Evolutionary conservation across 495 filamentous ascomycete species (phyloP).

Genomic region (Durotheca rogersii): DNA sequence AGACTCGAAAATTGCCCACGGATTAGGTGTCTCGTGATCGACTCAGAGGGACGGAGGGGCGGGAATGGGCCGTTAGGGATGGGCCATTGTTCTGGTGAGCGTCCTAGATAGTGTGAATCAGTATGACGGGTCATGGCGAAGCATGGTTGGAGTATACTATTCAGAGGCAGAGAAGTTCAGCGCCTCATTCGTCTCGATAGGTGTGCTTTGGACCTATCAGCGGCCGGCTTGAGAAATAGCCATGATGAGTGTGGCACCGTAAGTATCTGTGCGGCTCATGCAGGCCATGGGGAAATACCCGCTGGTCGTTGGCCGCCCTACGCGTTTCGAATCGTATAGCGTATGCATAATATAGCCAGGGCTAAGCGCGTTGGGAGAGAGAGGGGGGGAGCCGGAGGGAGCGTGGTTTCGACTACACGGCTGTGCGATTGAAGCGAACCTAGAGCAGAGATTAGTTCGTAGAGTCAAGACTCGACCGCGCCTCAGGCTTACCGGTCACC

Average conservation of each 20-base stretch:
- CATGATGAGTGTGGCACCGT: too few relatives aligned
- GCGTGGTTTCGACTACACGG: constrained; percentile 12
- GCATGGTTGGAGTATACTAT: background rate
- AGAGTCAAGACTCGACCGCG: constrained; percentile 17
- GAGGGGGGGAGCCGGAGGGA: too few relatives aligned
- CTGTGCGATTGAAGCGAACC: too few relatives aligned
- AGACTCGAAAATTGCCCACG: constrained; percentile 20
- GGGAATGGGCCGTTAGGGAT: constrained; percentile 2
- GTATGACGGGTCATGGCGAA: background rate
- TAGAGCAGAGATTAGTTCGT: too few relatives aligned
- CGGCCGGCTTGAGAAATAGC: too few relatives aligned
- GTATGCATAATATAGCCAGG: constrained; percentile 18
- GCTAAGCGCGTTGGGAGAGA: constrained; percentile 21
- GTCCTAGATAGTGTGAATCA: constrained; percentile 2
- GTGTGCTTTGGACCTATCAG: too few relatives aligned
- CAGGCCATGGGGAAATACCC: background rate
- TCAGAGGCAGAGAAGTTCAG: constrained; percentile 2
- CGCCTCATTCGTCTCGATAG: too few relatives aligned
- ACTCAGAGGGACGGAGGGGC: constrained; percentile 1
- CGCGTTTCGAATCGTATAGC: constrained; percentile 14
- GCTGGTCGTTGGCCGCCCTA: constrained; percentile 6
- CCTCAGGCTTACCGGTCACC: background rate
- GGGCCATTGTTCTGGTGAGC: constrained; percentile 10
- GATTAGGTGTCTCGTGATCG: constrained; percentile 8
- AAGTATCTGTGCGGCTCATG: constrained; percentile 16